Evolutionary conservation across 352 stramenopile species (phyloP), one percentile per base, ranked within the genome.

Genomic region (Phytopythium delawarense): DNA sequence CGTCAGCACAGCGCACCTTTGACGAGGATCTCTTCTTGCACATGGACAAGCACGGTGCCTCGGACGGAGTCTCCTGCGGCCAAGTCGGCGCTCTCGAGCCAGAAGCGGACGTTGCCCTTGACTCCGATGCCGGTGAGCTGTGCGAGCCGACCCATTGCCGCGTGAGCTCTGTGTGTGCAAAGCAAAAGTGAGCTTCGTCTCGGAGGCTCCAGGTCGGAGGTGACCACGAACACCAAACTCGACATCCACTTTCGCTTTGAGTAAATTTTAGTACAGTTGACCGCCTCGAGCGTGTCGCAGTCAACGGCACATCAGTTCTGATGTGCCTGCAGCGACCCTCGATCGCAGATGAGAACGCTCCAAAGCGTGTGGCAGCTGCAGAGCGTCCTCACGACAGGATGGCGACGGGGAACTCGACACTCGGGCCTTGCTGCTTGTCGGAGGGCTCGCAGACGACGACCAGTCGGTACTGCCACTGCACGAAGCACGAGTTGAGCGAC

Each of bases 11-110:
- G 6, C 45, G 21, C n/a, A 51, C 45, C 64, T 74, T 74, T 71
- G 45, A 13, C 53, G 25, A 67, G 62, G 53, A 74, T 69, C 40
- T 68, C 61, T 35, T 64, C 46, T 4, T 48, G 62, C 52, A 74
- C 65, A 7, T 59, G 67, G 51, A 74, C 48, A 51, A 64, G 67
- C 18, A 75, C 61, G 25, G 65, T 67, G 46, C 69, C 65, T 46
- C 39, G 62, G 6, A 72, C 65, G 28, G 64, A 54, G 30, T 75
- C 65, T 45, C 69, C 69, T 28, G 69, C 55, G 20, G 55, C 20
- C 28, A 70, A 73, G 30, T 35, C 67, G 13, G 52, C 61, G 32
- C 59, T 55, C 39, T 72, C 65, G 20, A 75, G 69, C 60, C 72
- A 59, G 13, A 75, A 51, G 13, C 62, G 65, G 25, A 75, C 46